A percentile compares a stretch with the other conserved stretches of the same genome.
Conservation (phyloP, 2,329 filamentous ascomycete genomes). For the Stagonosporopsis vannaccii region DNA sequence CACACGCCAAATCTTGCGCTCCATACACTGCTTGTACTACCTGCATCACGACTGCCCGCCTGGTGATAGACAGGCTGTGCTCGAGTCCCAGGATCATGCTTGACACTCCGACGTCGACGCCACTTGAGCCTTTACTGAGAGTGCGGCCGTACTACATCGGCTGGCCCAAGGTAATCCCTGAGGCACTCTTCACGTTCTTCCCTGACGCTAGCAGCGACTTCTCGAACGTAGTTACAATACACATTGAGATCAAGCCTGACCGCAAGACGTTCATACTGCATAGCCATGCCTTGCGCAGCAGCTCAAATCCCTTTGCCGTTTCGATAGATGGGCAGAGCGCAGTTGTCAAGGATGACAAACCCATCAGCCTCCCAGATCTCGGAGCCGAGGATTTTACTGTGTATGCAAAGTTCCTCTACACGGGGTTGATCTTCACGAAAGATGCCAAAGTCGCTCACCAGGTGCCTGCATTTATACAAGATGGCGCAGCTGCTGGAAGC, state of each 20-base stretch:
- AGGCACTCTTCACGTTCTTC: background rate
- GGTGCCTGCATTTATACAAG: constrained; percentile 10
- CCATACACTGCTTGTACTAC: background rate
- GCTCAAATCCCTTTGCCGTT: constrained; percentile 1
- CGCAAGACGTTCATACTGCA: constrained; percentile 9
- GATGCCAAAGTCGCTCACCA: background rate
- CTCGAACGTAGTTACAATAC: constrained; percentile 1
- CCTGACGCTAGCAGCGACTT: constrained; percentile 8
- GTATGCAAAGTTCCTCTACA: constrained; percentile 12
- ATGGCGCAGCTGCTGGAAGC: constrained; percentile 6
- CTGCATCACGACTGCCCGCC: background rate
- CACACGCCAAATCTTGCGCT: background rate
- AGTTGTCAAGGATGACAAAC: background rate
- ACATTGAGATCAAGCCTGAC: constrained; percentile 3
- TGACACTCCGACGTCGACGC: background rate
- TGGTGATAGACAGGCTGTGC: background rate
- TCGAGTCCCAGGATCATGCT: background rate
- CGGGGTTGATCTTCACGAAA: constrained; percentile 5
- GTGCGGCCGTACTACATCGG: constrained; percentile 5
- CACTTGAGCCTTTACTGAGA: background rate
- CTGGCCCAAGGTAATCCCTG: constrained; percentile 1
- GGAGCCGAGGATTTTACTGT: constrained; percentile 1
- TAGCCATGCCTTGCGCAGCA: background rate
- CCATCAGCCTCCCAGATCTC: background rate
- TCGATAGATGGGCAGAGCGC: background rate